These are phyloP conservation scores for Gilbertella persicaria DNA, from an alignment of 371 early-diverging fungal genomes.

Conservation along the genomic window DNA sequence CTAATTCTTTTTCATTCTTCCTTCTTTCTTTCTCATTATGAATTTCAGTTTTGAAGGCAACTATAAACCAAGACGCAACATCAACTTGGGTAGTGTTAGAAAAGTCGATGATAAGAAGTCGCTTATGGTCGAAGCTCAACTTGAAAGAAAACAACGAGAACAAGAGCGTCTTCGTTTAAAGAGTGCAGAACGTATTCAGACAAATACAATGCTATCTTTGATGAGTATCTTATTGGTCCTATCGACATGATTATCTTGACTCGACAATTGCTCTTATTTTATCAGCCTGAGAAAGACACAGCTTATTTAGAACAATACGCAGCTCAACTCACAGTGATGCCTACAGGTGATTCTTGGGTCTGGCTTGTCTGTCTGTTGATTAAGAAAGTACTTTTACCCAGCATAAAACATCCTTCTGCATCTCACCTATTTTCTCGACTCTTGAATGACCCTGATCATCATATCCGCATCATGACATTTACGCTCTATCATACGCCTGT, in stretches of 20 bases:
- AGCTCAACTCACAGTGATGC: background rate
- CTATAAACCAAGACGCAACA: conserved; percentile 66
- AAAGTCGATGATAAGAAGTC: conserved; percentile 64
- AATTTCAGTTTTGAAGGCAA: conserved; percentile 75
- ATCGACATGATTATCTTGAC: conserved; percentile 4
- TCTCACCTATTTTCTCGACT: conserved; percentile 1
- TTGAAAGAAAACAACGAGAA: conserved; percentile 76
- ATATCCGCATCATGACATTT: conserved; percentile 20
- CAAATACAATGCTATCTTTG: conserved; percentile 8
- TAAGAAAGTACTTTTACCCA: conserved; percentile 22
- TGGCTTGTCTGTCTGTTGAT: conserved; percentile 26
- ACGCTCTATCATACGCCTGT: conserved; percentile 2
- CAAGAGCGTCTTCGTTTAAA: conserved; percentile 60
- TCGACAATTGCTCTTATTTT: conserved; percentile 20
- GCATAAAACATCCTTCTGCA: background rate
- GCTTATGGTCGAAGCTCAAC: conserved; percentile 73
- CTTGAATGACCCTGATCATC: background rate
- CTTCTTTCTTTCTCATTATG: conserved; percentile 19
- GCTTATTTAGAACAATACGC: conserved; percentile 1
- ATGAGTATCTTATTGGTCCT: no score
- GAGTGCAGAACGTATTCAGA: conserved; percentile 72
- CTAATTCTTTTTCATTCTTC: no score
- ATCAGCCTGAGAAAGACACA: conserved; percentile 11
- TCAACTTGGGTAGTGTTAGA: conserved; percentile 80
- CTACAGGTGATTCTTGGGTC: conserved; percentile 18